These are phyloP conservation scores for Cicer judaicum DNA, from an alignment of 306 rosid species.

Conservation along the genomic window DNA sequence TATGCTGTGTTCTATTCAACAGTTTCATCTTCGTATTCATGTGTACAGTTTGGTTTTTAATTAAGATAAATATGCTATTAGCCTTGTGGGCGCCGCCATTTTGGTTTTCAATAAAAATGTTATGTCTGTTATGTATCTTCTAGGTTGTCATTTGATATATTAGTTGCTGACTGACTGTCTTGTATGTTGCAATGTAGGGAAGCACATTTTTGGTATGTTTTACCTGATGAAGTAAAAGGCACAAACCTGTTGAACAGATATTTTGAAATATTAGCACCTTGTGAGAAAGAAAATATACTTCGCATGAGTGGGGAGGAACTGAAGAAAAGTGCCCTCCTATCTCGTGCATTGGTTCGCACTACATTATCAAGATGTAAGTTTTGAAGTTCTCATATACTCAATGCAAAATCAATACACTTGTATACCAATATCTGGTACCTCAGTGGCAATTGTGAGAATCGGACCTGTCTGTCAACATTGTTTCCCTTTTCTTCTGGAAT, in stretches of 20 bases:
- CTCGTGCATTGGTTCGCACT: conserved; percentile 85
- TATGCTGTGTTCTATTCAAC: not conserved
- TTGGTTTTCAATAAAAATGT: conserved; percentile 3
- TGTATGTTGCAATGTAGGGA: conserved; percentile 60
- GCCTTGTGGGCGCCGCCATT: conserved; percentile 13
- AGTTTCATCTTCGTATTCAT: not conserved
- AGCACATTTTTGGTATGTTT: conserved; percentile 82
- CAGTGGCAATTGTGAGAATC: conserved; percentile 1
- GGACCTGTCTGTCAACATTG: conserved; percentile 9
- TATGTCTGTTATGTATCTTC: conserved; percentile 18
- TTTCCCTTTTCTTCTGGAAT: conserved; percentile 28
- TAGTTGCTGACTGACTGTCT: not conserved
- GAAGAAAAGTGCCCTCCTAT: conserved; percentile 70
- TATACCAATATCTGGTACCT: not conserved
- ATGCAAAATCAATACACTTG: not conserved
- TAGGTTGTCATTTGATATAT: conserved; percentile 8
- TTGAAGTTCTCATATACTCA: conserved; percentile 24
- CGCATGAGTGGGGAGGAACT: conserved; percentile 63
- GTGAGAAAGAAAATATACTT: conserved; percentile 66
- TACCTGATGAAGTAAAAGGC: conserved; percentile 73
- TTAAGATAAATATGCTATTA: conserved; percentile 5
- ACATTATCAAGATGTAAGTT: conserved; percentile 85
- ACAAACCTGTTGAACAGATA: conserved; percentile 61
- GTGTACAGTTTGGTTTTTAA: not conserved
- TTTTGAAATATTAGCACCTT: conserved; percentile 68